Base-by-base conservation (phyloP, 1,284 basidiomycete species). In the Microstroma glucosiphilum region DNA sequence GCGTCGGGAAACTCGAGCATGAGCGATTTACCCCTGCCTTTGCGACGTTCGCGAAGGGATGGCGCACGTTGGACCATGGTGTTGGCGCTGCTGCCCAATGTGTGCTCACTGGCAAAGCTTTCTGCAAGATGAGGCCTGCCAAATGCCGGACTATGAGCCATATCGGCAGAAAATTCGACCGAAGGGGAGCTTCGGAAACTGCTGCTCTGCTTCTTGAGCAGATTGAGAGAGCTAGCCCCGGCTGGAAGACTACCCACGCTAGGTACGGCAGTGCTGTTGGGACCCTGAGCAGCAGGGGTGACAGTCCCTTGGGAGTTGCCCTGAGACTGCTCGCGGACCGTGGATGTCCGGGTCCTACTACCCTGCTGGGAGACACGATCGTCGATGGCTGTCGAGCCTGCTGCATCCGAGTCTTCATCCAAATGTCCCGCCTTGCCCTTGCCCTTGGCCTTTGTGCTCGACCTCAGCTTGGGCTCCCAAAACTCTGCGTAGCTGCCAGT, bases 71-170 rank as follows among this genome's bases (percentile, higher is more conserved):
- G 61, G 25, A 60, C 60, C 40, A 72, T 59, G 0, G 70, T 72
- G 49, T 66, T 72, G 57, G 63, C 62, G 60, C 70, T 73, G 6
- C 67, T 65, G 15, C 67, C 72, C 55, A 66, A 64, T 19, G 72
- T 72, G 57, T 66, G 60, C 53, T 70, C 72, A 62, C 69, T 72
- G 2, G 70, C 67, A 1, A 70, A 57, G 41, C 71, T 72, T 41
- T 66, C 25, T 13, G 8, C 21, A 8, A 54, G 63, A 11, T 67
- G 66, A 1, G 69, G 64, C 25, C 67, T 48, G 37, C 26, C 58
- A 37, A 37, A 37, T 53, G 63, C 63, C 23, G 69, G 68, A 53
- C 71, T 73, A 60, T 63, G 64, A 23, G 68, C 63, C 23, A 66
- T 60, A 17, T 73, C 69, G 55, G 51, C 60, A 46, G 69, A 69